Base-by-base conservation (phyloP, 202 grass and related monocot species). In the Alloteropsis angusta region DNA sequence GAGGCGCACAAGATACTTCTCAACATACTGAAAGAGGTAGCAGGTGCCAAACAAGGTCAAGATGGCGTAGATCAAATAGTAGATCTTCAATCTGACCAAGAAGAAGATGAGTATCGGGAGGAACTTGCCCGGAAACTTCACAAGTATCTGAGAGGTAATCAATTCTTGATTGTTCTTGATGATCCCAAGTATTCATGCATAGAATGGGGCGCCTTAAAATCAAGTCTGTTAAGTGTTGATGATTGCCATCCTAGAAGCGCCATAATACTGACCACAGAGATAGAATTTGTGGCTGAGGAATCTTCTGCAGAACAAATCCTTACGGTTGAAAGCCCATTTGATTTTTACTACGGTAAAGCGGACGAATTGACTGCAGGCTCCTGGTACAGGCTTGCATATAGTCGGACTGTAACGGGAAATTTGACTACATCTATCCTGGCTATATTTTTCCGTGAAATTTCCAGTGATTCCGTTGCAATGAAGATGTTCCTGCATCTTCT, bases 171-270 rank as follows among this genome's bases (percentile, higher is more conserved):
- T 1, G 45, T 77, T 23, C 2, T 66, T n/a, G 35, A 42, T 9
- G 8, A 9, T 25, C 21, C 25, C 15, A 0, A 1, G 0, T 9
- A 9, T 0, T 2, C 34, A 35, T 26, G 3, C 2, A 1, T 6
- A 1, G 2, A 36, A 19, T 39, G 61, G 61, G 17, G 39, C 18
- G 0, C 3, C 18, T 5, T 64, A 19, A 12, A 3, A 45, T 12
- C 11, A 12, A 10, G 10, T 44, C 2, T 15, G 12, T n/a, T 12
- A 4, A 17, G 6, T 30, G 3, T 36, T 22, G 36, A 7, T 61
- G 25, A 6, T 60, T 43, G 42, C 26, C 43, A 4, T 60, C 4
- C 42, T 15, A 43, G 28, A 6, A 63, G 74, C 6, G 2, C 11
- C 0, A 36, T 77, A 35, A 9, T 77, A 30, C 14, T 26, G 1